phyloP scores from a whole-genome alignment of 169 alveolate genomes.

The Plasmodium yoelii region DNA sequence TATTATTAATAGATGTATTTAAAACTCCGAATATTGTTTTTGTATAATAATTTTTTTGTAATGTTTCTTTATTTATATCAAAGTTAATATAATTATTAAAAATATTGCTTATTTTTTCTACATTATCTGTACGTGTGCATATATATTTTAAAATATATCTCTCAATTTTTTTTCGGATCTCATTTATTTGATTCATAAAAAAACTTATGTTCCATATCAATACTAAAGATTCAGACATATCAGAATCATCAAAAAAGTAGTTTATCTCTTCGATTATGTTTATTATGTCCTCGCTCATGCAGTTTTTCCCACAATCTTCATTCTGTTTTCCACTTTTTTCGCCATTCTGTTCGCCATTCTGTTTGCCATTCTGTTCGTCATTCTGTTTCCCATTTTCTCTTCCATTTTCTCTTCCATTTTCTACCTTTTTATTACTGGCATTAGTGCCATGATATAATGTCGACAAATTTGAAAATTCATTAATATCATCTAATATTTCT shows the following conservation, averaged over 20 bases:
- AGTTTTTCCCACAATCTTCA: not conserved
- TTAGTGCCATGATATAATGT: conserved; percentile 10
- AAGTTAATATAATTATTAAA: conserved; percentile 19
- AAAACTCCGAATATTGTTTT: conserved; percentile 62
- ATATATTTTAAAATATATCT: conserved; percentile 60
- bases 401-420: not conserved
- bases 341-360: too few species aligned
- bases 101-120: conserved; percentile 24
- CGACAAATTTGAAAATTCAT: conserved; percentile 21
- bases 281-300: conserved; percentile 55
- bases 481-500: conserved; percentile 47
- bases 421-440: not conserved
- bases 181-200: conserved; percentile 48
- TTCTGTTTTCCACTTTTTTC: not conserved
- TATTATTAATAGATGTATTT: conserved; percentile 54
- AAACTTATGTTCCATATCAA: conserved; percentile 66
- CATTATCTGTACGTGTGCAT: conserved; percentile 23
- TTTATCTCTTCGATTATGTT: conserved; percentile 70
- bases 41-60: conserved; percentile 58
- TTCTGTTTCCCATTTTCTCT: too few species aligned
- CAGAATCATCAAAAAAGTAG: conserved; percentile 46
- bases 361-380: too few species aligned
- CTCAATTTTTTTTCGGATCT: conserved; percentile 51
- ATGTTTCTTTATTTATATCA: conserved; percentile 19
- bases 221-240: conserved; percentile 53